These are phyloP conservation scores for Plantago lanceolata DNA, from an alignment of 305 asterid species.

Conservation along the genomic window DNA sequence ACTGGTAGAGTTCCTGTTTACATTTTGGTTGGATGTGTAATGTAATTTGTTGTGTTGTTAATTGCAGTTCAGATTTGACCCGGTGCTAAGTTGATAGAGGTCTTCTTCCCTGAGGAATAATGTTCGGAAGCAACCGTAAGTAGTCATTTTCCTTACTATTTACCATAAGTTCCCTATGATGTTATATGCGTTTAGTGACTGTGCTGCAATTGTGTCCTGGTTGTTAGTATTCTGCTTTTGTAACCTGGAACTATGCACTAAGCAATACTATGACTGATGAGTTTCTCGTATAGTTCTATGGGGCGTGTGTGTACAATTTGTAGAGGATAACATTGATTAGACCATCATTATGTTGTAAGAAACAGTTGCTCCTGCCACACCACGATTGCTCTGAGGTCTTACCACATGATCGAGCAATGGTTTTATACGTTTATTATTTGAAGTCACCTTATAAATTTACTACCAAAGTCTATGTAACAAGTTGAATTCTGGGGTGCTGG, in stretches of 20 bases:
- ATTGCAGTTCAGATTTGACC: conserved; percentile 29
- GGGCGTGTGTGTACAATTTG: background rate
- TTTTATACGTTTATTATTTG: no score
- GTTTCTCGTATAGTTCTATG: background rate
- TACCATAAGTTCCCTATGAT: background rate
- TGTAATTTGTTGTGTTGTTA: conserved; percentile 4
- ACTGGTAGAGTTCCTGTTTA: background rate
- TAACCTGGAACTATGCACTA: conserved; percentile 4
- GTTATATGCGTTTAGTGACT: background rate
- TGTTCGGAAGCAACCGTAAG: conserved; percentile 67
- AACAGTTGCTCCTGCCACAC: background rate
- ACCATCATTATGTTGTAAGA: background rate
- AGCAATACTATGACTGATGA: conserved; percentile 1
- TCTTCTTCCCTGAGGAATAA: conserved; percentile 29
- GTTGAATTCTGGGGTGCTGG: no score
- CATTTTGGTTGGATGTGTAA: background rate
- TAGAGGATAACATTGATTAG: background rate
- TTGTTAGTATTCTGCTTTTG: background rate
- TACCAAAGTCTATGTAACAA: no score
- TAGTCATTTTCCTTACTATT: background rate
- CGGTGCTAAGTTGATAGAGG: conserved; percentile 18
- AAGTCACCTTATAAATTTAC: no score
- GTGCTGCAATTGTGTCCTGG: background rate
- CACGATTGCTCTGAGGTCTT: background rate
- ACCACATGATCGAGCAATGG: no score